Evolutionary conservation across 345 rosid genomes (phyloP).

Genomic region (Linum trigynum): DNA sequence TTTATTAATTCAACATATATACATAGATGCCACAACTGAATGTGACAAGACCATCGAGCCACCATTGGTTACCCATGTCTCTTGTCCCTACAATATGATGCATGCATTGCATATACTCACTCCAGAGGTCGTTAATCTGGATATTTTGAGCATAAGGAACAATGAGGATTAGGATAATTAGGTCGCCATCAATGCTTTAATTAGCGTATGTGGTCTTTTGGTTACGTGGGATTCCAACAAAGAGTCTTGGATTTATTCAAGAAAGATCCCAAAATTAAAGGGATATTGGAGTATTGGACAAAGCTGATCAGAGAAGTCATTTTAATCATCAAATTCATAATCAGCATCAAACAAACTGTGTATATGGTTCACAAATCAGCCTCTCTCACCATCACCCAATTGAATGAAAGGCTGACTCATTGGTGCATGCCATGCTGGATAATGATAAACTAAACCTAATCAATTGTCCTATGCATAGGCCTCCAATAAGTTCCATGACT

Average conservation of each 20-base stretch:
- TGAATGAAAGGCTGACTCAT: neutral
- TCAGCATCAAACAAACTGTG: no score
- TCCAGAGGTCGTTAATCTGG: no score
- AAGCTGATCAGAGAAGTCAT: no score
- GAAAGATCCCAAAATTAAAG: neutral
- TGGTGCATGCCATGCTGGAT: no score
- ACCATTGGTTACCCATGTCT: neutral
- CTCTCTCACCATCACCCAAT: neutral
- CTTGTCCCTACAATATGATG: neutral
- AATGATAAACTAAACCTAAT: no score
- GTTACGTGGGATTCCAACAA: neutral
- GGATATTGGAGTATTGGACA: no score
- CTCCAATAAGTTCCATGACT: no score
- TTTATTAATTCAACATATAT: neutral
- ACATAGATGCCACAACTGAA: neutral
- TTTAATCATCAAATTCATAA: no score
- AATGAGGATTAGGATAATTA: neutral
- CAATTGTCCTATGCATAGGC: no score
- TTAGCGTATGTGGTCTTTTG: neutral
- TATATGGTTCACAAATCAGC: no score
- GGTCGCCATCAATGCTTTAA: neutral
- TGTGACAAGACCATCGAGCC: neutral
- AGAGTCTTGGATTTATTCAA: neutral
- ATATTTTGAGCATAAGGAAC: neutral
- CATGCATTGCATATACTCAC: no score